These are phyloP conservation scores for Malus sieversii DNA, from an alignment of 306 rosid species.

Conservation along the genomic window DNA sequence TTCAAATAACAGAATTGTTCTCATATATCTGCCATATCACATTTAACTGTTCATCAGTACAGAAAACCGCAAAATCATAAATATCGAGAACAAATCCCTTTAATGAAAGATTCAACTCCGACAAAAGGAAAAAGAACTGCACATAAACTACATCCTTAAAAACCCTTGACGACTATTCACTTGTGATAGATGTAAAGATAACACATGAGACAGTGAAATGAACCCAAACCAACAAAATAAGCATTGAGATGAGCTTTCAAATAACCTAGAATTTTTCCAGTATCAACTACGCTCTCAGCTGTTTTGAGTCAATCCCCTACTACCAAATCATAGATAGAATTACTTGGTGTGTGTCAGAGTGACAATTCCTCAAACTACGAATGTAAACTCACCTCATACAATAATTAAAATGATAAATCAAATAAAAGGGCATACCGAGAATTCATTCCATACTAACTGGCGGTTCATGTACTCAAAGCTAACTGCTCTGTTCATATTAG, in stretches of 20 bases:
- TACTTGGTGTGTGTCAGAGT: neutral
- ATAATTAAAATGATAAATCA: neutral
- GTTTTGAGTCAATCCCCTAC: neutral
- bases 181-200: neutral
- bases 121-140: neutral
- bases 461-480: constrained; percentile 99
- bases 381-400: neutral
- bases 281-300: neutral
- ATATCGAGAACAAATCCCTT: neutral
- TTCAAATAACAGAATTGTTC: neutral
- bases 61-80: neutral
- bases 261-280: neutral
- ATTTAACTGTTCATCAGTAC: neutral
- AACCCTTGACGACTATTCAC: neutral
- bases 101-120: neutral
- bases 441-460: constrained; percentile 98
- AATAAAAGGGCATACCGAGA: constrained; percentile 55
- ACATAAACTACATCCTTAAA: neutral
- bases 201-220: neutral
- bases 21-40: neutral
- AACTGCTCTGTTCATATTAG: constrained; percentile 94
- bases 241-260: neutral
- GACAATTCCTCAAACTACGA: neutral
- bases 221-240: neutral
- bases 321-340: neutral